Evolutionary conservation across 208 protist genomes (phyloP).

Genomic region (Leptomonas pyrrhocoris): DNA sequence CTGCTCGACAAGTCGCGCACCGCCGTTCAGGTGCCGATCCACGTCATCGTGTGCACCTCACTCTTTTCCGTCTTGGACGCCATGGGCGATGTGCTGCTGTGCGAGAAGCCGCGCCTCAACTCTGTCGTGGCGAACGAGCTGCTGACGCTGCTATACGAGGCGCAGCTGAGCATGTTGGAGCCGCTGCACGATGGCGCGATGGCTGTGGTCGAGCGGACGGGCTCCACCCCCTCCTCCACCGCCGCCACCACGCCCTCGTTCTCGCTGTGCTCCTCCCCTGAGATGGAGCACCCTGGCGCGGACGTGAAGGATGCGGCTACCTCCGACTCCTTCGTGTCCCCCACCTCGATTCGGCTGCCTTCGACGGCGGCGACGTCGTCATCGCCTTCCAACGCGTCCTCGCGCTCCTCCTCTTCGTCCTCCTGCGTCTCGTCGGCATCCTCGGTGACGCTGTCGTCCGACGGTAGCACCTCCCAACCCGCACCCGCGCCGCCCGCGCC

Average conservation of each 20-base stretch:
- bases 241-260: background rate
- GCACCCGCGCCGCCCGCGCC: background rate
- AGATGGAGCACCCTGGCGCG: background rate
- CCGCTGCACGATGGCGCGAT: constrained; percentile 30
- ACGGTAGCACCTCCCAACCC: constrained; percentile 1
- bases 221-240: constrained; percentile 11
- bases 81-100: constrained; percentile 50
- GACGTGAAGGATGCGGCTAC: background rate
- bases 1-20: constrained; percentile 20
- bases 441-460: constrained; percentile 13
- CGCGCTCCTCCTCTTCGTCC: background rate
- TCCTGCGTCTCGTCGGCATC: background rate
- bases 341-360: constrained; percentile 3
- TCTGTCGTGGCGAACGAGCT: constrained; percentile 56
- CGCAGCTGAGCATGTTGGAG: constrained; percentile 51
- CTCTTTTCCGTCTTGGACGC: constrained; percentile 49
- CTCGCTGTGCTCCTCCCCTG: background rate
- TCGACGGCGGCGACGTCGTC: constrained; percentile 1
- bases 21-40: constrained; percentile 41
- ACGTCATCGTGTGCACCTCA: constrained; percentile 56
- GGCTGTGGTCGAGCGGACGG: constrained; percentile 18
- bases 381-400: background rate
- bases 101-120: constrained; percentile 51
- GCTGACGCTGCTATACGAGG: constrained; percentile 57
- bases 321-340: constrained; percentile 11